Evolutionary conservation across 768 basidiomycete species (phyloP).

Genomic region (Trametes punicea): DNA sequence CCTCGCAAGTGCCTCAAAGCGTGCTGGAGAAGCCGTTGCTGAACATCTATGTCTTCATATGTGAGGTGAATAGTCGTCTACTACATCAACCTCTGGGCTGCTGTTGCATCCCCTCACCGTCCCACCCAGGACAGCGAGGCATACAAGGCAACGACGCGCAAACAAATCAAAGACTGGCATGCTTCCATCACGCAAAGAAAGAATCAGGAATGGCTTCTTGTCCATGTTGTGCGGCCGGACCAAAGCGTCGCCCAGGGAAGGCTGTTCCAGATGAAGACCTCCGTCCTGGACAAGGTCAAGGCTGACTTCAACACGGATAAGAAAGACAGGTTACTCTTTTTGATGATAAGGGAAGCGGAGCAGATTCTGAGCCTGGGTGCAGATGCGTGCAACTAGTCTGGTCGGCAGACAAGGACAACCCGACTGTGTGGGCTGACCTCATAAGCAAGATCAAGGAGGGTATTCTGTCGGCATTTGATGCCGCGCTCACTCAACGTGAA

Average conservation of each 20-base stretch:
- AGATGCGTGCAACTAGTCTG: constrained; percentile 85
- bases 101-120: constrained; percentile 2
- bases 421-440: constrained; percentile 84
- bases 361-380: constrained; percentile 13
- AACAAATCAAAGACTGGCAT: constrained; percentile 94
- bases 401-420: constrained; percentile 67
- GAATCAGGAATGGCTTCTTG: constrained; percentile 91
- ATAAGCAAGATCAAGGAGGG: constrained; percentile 89
- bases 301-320: constrained; percentile 91
- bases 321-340: constrained; percentile 63
- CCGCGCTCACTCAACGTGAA: constrained; percentile 71
- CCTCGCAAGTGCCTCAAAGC: constrained; percentile 72
- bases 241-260: constrained; percentile 53
- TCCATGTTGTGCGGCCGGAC: constrained; percentile 80
- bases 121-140: constrained; percentile 55
- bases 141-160: constrained; percentile 74
- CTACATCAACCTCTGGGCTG: neutral
- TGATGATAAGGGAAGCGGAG: constrained; percentile 2
- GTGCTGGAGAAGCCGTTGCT: constrained; percentile 84
- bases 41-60: constrained; percentile 81
- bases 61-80: constrained; percentile 61
- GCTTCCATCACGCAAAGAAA: constrained; percentile 57
- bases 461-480: constrained; percentile 79
- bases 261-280: constrained; percentile 82
- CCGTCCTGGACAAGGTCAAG: constrained; percentile 85